Base-by-base conservation (phyloP, 495 filamentous ascomycete genomes). In the Friedmanniomyces endolithicus region DNA sequence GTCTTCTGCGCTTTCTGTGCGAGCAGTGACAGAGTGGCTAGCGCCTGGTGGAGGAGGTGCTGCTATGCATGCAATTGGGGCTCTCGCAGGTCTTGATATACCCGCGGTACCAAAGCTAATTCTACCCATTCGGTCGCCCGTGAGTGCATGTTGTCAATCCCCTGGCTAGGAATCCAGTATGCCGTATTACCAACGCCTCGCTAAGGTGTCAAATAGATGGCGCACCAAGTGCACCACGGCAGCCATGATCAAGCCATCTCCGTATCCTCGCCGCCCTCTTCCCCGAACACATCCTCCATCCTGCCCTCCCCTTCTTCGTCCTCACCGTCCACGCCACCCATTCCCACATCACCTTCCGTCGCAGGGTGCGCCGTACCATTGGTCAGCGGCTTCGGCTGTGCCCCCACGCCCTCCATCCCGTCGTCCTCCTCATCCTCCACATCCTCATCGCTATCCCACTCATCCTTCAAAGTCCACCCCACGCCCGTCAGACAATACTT, bases 401-500 rank as follows among this genome's bases (percentile, higher is more conserved):
- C 75, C 50, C 75, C 72, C 35, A 74, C 74, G 43, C 9, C 27
- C 27, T 76, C 79, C 50, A 75, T 80, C 0, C 78, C 80, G 34
- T 78, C 75, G 45, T 76, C 79, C 50, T 76, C 80, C 0, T 78
- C 80, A 35, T 78, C 75, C 46, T 77, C 76, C 57, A 77, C 78
- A 35, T 65, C 65, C 24, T 70, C 72, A 29, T 68, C 75, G 27
- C 56, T 64, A 12, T 71, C 76, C 86, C 86, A 94, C 52, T 82
- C 78, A 48, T 89, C 86, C 66, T 79, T 81, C 70, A 96, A 65
- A 35, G 81, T 79, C 92, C 92, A 98, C 55, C 81, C 81, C 17
- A 78, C 74, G 0, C 92, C 92, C 25, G 84, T 94, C 50, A 95
- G 73, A 59, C 90, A 90, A 65, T 94, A 97, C 65, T 87, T 75